A percentile compares a stretch with the other conserved stretches of the same genome.
These are phyloP conservation scores for Asterella californica DNA, from an alignment of 225 moss, liverwort and hornwort genomes.

Conservation along the genomic window DNA sequence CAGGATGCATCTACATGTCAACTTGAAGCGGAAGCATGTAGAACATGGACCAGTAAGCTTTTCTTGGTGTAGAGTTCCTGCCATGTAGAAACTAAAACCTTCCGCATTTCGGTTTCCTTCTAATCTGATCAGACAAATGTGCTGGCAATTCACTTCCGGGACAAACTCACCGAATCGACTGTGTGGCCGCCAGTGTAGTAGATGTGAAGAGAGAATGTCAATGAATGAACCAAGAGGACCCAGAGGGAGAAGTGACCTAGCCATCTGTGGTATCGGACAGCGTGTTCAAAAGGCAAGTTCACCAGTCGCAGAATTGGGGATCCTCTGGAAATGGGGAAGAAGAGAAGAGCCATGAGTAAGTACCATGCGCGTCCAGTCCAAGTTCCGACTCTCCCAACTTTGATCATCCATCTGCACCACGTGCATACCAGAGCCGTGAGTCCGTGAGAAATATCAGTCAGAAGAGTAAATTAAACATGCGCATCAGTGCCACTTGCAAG, in stretches of 20 bases:
- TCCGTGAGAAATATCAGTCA: not conserved
- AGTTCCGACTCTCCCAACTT: constrained; percentile 50
- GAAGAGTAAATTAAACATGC: not conserved
- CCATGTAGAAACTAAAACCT: too few relatives aligned
- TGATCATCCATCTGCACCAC: constrained; percentile 17
- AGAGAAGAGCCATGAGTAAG: constrained; percentile 55
- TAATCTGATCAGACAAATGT: too few relatives aligned
- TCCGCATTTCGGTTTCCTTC: too few relatives aligned
- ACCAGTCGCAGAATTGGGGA: constrained; percentile 56
- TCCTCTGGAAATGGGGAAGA: constrained; percentile 57
- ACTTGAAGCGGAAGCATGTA: not conserved
- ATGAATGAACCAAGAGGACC: constrained; percentile 53
- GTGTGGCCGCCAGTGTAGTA: constrained; percentile 44
- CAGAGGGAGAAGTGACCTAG: constrained; percentile 55
- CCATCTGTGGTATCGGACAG: constrained; percentile 57
- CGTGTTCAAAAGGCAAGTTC: constrained; percentile 57
- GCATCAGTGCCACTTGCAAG: not conserved
- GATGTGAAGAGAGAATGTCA: constrained; percentile 52
- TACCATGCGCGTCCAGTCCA: constrained; percentile 60
- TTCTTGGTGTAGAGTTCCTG: not conserved
- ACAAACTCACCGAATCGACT: constrained; percentile 29
- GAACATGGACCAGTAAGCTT: not conserved
- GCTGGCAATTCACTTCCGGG: not conserved
- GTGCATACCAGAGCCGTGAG: not conserved
- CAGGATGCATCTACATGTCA: not conserved